Conservation (phyloP, 1,284 basidiomycete genomes). For the Sanghuangporus baumii region DNA sequence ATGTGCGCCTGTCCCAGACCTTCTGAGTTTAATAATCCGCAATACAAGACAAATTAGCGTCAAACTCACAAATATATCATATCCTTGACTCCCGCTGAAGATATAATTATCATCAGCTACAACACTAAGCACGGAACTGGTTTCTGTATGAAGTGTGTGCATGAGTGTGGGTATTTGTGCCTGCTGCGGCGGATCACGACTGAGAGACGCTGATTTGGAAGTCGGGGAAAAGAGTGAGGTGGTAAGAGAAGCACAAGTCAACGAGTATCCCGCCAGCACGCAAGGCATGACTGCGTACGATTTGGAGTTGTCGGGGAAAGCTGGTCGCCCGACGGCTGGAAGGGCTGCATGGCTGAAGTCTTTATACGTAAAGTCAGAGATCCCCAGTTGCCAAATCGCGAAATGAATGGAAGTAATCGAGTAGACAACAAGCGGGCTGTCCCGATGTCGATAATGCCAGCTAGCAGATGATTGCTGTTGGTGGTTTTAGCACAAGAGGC, state of each 20-base stretch:
- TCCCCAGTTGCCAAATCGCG: neutral
- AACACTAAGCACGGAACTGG: conserved; percentile 70
- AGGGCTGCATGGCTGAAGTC: neutral
- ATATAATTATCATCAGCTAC: conserved; percentile 70
- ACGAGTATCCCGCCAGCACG: conserved; percentile 10
- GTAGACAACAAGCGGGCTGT: neutral
- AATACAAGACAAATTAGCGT: neutral
- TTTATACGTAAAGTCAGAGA: conserved; percentile 13
- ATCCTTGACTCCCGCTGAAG: conserved; percentile 80
- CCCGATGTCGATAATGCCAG: neutral
- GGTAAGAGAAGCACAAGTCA: conserved; percentile 1
- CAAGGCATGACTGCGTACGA: conserved; percentile 18
- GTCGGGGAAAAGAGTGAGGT: conserved; percentile 1
- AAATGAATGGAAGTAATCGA: conserved; percentile 4
- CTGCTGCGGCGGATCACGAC: conserved; percentile 8
- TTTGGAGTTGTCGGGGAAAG: conserved; percentile 5
- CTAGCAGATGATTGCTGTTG: neutral
- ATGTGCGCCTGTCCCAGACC: conserved; percentile 79
- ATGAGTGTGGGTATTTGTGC: conserved; percentile 4
- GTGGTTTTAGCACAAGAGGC: neutral
- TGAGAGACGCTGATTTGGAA: conserved; percentile 44
- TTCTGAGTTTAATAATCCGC: conserved; percentile 27
- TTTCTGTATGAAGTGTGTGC: conserved; percentile 65
- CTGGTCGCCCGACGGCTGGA: neutral
- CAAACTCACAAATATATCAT: conserved; percentile 62